Evolutionary conservation across 2,329 filamentous ascomycete genomes (phyloP), one percentile per base, ranked within the genome.

Genomic region (Sarocladiaceae sp.): DNA sequence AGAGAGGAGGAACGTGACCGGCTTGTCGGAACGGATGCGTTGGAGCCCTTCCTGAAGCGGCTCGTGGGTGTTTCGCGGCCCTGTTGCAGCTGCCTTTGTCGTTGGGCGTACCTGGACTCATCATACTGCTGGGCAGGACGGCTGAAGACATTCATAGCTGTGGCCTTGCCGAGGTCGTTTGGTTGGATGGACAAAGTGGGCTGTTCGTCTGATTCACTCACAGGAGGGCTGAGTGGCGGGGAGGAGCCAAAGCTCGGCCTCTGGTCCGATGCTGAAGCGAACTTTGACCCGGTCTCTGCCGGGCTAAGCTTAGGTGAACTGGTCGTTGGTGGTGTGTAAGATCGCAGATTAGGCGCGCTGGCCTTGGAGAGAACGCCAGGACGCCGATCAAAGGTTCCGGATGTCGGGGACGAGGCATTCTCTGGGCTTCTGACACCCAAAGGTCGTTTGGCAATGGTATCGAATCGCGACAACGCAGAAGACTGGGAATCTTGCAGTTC

Each of bases 91-190:
- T 89, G 85, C 39, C 86, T 68, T 56, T 95, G 85, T 34, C 88
- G 80, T 57, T 94, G 84, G 4, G 86, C 78, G 55, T 88, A 96
- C 56, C 88, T 85, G 16, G 83, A 80, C 56, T 96, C 90, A 55
- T 95, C 88, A 53, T 93, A 95, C 6, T 81, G 77, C 42, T 83
- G 78, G 2, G 70, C 66, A 1, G 89, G 86, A 57, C 88, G 88
- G 51, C 84, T 84, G 48, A 76, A 74, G 19, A 75, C 65, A 16
- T 70, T 71, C 55, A 72, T 65, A 1, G 87, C 85, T 0, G 88
- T 94, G 4, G 87, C 85, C 58, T 93, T 95, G 43, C 85, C 88
- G 37, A 79, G 72, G 53, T 95, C 90, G 50, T 82, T 81, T 0
- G 85, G 83, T 48, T 87, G 80, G 11, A 93, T 74, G 7, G 82